phyloP scores from a whole-genome alignment of 805 yeast genomes.

The Diddensiella caesifluorescens region DNA sequence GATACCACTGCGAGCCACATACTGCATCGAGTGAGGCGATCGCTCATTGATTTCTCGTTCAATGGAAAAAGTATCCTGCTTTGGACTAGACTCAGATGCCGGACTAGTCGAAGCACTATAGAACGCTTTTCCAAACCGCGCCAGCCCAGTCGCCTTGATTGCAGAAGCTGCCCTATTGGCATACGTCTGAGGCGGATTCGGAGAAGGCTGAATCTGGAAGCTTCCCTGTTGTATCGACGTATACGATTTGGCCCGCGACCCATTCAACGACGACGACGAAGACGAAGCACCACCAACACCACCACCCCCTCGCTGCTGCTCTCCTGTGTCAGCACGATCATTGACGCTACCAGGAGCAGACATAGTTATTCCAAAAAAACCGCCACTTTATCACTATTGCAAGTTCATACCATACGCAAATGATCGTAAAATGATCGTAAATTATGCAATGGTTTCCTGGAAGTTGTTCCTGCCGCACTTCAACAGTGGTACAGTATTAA shows the following conservation, averaged over 20 bases:
- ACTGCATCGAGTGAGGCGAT: conserved; percentile 3
- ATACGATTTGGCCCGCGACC: not conserved
- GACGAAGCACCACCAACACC: not conserved
- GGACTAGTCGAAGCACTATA: conserved; percentile 12
- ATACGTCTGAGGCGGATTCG: conserved; percentile 8
- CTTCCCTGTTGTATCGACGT: not conserved
- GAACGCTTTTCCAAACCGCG: conserved; percentile 25
- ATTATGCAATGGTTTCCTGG: no score
- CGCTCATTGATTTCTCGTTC: not conserved
- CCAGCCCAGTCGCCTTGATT: conserved; percentile 20
- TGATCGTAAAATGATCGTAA: no score
- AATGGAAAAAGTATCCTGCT: not conserved
- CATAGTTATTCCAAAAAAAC: not conserved
- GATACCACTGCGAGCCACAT: conserved; percentile 23
- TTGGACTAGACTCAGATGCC: conserved; percentile 1
- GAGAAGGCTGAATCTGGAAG: conserved; percentile 4
- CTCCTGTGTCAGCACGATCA: not conserved
- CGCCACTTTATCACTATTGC: no score
- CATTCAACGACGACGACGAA: not conserved
- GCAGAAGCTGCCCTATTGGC: conserved; percentile 21
- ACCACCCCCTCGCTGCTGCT: no score
- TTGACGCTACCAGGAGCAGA: conserved; percentile 2
- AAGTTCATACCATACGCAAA: no score
- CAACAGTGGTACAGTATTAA: no score
- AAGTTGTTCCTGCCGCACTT: no score